Base-by-base conservation (phyloP, 495 filamentous ascomycete species). In the Emericellopsis terricola region DNA sequence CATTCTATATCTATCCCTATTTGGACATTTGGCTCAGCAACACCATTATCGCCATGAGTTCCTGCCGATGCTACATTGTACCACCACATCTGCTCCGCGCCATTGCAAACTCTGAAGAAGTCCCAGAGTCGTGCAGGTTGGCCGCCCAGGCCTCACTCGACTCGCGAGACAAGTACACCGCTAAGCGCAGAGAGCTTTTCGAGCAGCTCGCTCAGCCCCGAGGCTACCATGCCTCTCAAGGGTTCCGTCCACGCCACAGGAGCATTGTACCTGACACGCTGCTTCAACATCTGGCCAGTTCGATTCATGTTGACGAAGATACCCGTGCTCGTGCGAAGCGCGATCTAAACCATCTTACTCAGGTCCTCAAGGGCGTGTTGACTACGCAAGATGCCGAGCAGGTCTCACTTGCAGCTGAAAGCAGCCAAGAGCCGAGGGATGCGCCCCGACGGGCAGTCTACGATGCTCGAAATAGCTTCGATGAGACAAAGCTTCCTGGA, bases 41-140 rank as follows among this genome's bases (percentile, higher is more conserved):
- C n/a, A n/a, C n/a, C n/a, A n/a, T n/a, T n/a, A 31, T 15, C 19
- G 13, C 15, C 35, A 37, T n/a, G 29, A 46, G 42, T 39, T 8
- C 37, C 15, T 29, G 49, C 19, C 41, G 55, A 30, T 57, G 56
- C 40, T 47, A 36, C 24, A 48, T 56, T 20, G 52, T 57, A 15
- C 56, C 56, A 3, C 53, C 56, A 2, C 52, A 59, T 35, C 43
- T 59, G 16, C 51, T 59, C 17, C 36, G 30, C 32, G 47, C 52
- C 37, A 52, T 59, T 30, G 47, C 47, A 31, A 46, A 52, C 3
- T 50, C 46, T 17, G 42, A 43, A 21, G 29, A 41, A 29, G 50
- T 48, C 19, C 38, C 41, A 28, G 47, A 51, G 2, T 37, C 37
- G 4, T 28, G 36, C 21, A 46, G 50, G 17, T 37, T 41, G 17